phyloP scores from a whole-genome alignment of 2,329 filamentous ascomycete species.

The Aspergillus persii region DNA sequence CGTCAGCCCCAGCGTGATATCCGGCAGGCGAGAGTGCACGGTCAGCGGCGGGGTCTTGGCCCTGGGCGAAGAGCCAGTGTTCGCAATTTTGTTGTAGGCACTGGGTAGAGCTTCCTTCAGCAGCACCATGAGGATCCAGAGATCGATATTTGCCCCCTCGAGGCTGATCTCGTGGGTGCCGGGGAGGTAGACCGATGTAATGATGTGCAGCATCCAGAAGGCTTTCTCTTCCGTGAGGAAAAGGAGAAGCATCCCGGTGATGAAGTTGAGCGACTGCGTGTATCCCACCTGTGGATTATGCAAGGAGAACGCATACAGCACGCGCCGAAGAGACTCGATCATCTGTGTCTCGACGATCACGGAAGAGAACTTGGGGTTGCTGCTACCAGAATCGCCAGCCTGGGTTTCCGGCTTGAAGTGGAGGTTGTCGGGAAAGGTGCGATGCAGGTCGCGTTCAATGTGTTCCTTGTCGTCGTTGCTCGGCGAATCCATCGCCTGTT shows the following conservation, averaged over 20 bases:
- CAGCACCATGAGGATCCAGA: conserved; percentile 86
- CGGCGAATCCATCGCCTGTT: conserved; percentile 62
- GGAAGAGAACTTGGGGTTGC: conserved; percentile 34
- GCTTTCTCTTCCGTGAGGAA: conserved; percentile 90
- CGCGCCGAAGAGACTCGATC: conserved; percentile 75
- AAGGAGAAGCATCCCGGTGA: conserved; percentile 82
- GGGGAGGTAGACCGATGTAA: conserved; percentile 82
- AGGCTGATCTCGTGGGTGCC: conserved; percentile 89
- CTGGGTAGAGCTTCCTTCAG: conserved; percentile 77
- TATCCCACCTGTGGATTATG: conserved; percentile 92
- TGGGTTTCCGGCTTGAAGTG: conserved; percentile 69
- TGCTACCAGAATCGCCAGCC: conserved; percentile 28
- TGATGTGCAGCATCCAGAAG: conserved; percentile 90
- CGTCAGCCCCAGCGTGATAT: conserved; percentile 88
- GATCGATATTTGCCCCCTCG: conserved; percentile 88
- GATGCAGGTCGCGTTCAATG: conserved; percentile 89
- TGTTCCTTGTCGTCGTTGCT: conserved; percentile 76
- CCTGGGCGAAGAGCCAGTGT: conserved; percentile 53
- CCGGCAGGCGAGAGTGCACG: conserved; percentile 63
- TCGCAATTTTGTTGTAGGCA: conserved; percentile 85
- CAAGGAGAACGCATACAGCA: conserved; percentile 84
- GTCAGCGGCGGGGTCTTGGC: conserved; percentile 43
- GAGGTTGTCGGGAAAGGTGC: conserved; percentile 92
- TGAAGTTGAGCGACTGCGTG: conserved; percentile 93
- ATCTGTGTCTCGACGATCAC: conserved; percentile 67